Evolutionary conservation across 2,329 filamentous ascomycete genomes (phyloP).

Genomic region (Neodidymelliopsis sp.): DNA sequence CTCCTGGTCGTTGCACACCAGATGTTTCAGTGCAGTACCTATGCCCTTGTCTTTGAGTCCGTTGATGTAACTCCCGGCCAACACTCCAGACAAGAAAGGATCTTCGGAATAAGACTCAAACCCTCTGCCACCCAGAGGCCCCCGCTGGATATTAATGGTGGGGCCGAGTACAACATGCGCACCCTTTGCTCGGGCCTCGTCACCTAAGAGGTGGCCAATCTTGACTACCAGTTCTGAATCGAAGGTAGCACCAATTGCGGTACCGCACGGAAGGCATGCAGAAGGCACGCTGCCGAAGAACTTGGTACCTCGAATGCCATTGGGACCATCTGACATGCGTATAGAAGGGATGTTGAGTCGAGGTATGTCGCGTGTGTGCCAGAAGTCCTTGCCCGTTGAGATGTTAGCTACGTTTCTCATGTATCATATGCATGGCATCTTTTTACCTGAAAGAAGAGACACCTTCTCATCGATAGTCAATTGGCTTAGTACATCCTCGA

Average conservation of each 20-base stretch:
- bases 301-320: slow-evolving; percentile 66
- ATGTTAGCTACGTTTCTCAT: no score
- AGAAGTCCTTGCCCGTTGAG: no score
- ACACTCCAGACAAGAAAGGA: slow-evolving; percentile 12
- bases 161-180: slow-evolving; percentile 19
- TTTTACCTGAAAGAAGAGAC: no score
- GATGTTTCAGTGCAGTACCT: slow-evolving; percentile 63
- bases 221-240: slow-evolving; percentile 69
- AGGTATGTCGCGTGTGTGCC: no score
- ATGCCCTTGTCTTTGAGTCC: slow-evolving; percentile 56
- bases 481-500: no score
- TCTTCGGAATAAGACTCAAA: slow-evolving; percentile 26
- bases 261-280: slow-evolving; percentile 75
- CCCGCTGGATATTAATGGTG: slow-evolving; percentile 39
- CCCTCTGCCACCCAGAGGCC: slow-evolving; percentile 20
- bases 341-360: no score
- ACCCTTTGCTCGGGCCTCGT: slow-evolving; percentile 58
- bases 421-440: no score
- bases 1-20: slow-evolving; percentile 71
- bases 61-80: slow-evolving; percentile 5
- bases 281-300: slow-evolving; percentile 68
- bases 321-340: slow-evolving; percentile 68
- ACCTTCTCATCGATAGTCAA: no score
- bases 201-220: slow-evolving; percentile 70
- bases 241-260: slow-evolving; percentile 71